phyloP scores from a whole-genome alignment of 148 eudicot species.

The Vaccinium corymbosum region DNA sequence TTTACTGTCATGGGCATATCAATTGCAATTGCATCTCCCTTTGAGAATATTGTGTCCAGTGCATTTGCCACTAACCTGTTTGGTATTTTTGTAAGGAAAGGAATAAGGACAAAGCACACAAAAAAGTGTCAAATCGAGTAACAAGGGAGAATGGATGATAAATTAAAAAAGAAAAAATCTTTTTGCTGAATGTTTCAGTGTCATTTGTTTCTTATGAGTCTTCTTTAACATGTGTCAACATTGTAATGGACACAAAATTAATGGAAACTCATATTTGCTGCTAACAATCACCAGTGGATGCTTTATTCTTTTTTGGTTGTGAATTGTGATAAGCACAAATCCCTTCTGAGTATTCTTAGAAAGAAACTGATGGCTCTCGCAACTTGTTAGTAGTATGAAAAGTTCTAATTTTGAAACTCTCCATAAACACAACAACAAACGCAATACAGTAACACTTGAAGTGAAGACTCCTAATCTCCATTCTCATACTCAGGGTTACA shows the following conservation, averaged over 20 bases:
- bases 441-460: not conserved
- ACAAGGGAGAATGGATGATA: not conserved
- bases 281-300: not conserved
- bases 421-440: not conserved
- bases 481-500: not conserved
- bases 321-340: not conserved
- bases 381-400: not conserved
- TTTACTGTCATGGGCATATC: conserved; percentile 91
- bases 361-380: not conserved
- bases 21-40: conserved; percentile 87
- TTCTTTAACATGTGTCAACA: not conserved
- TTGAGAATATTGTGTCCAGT: conserved; percentile 58
- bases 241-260: not conserved
- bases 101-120: not conserved
- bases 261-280: not conserved
- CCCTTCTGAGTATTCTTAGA: not conserved
- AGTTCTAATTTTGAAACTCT: not conserved
- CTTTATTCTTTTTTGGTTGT: not conserved
- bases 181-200: not conserved
- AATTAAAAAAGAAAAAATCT: not conserved
- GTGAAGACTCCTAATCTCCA: not conserved
- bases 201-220: not conserved
- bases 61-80: conserved; percentile 87
- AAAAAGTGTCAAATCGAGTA: not conserved
- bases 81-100: not conserved